A percentile compares a stretch with the other conserved stretches of the same genome.
Conservation (phyloP, 2,329 filamentous ascomycete species). For the Akanthomyces muscarius region DNA sequence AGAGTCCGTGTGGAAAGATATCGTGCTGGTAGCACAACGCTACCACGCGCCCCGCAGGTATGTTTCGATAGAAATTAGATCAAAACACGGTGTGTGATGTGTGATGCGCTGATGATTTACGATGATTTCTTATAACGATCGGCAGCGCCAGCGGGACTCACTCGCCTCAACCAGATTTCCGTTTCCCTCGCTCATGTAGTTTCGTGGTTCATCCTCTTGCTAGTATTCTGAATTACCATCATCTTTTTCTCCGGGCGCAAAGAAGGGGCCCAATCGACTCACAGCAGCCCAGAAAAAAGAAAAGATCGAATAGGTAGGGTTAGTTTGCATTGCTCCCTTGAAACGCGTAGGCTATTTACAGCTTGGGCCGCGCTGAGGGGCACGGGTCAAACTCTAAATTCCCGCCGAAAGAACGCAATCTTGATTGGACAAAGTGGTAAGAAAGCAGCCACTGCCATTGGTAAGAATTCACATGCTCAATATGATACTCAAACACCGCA, state of each 20-base stretch:
- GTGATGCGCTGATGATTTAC: not conserved
- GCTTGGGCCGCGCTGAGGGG: conserved; percentile 4
- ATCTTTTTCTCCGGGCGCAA: not conserved
- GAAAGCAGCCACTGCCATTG: not conserved
- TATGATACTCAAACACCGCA: not conserved
- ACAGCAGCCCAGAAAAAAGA: not conserved
- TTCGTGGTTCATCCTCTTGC: not conserved
- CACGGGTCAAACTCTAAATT: not conserved
- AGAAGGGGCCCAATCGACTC: not conserved
- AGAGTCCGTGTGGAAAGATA: not conserved
- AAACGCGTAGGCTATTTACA: not conserved
- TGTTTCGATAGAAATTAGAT: not conserved
- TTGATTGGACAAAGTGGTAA: not conserved
- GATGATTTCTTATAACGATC: conserved; percentile 10
- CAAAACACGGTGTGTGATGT: not conserved
- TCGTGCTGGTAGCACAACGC: not conserved
- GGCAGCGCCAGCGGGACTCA: not conserved
- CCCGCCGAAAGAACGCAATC: not conserved
- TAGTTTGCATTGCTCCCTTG: conserved; percentile 3
- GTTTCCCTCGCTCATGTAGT: not conserved
- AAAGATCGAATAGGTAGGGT: not conserved
- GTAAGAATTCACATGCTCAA: not conserved
- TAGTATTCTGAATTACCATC: not conserved
- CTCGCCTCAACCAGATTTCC: not conserved
- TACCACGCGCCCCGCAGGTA: not conserved